These are phyloP conservation scores for Sphagnum fallax DNA, from an alignment of 228 moss, liverwort and hornwort genomes.

Conservation along the genomic window DNA sequence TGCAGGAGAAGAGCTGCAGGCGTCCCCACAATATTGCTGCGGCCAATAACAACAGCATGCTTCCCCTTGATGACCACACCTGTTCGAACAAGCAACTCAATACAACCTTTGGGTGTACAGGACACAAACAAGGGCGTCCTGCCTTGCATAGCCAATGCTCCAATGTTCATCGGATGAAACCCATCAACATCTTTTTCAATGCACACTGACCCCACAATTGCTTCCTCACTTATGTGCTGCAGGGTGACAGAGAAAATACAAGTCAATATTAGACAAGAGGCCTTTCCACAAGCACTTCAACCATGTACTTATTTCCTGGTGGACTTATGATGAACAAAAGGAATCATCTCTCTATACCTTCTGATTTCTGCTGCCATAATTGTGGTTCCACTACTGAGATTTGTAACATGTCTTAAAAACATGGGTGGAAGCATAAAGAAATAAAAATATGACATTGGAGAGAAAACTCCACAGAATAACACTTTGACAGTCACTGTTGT, in stretches of 20 bases:
- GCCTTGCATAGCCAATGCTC: constrained; percentile 79
- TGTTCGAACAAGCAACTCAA: constrained; percentile 81
- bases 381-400: too few species aligned
- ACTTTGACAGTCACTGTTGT: too few species aligned
- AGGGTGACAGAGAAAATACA: not conserved
- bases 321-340: too few species aligned
- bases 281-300: not conserved
- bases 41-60: constrained; percentile 93
- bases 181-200: constrained; percentile 65
- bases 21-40: constrained; percentile 92
- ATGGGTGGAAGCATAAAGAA: too few species aligned
- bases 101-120: constrained; percentile 90
- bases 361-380: too few species aligned
- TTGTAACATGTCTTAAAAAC: too few species aligned
- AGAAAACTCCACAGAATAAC: too few species aligned
- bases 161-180: constrained; percentile 63
- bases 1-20: constrained; percentile 90
- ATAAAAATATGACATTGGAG: too few species aligned
- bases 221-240: constrained; percentile 59
- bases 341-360: too few species aligned
- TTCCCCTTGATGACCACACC: constrained; percentile 77
- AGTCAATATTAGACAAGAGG: not conserved
- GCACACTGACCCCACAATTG: constrained; percentile 46
- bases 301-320: too few species aligned
- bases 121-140: constrained; percentile 79